phyloP scores from a whole-genome alignment of 1,139 yeast species.

The Saccharomyces hybrid region DNA sequence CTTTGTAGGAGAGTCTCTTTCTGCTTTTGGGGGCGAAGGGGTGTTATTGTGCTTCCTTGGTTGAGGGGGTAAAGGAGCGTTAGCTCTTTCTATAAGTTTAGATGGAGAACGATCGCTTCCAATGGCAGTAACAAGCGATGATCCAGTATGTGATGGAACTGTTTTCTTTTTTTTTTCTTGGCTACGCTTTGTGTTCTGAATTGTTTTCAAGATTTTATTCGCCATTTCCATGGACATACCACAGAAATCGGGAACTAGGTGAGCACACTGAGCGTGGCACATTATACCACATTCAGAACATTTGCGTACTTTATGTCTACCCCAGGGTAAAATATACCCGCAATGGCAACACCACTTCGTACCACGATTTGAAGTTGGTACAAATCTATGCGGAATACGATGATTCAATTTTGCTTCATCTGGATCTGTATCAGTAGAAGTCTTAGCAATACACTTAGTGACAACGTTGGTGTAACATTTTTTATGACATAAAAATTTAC shows the following conservation, averaged over 20 bases:
- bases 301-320: slow-evolving; percentile 86
- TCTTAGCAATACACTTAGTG: slow-evolving; percentile 88
- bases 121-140: background rate
- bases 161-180: slow-evolving; percentile 22
- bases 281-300: slow-evolving; percentile 92
- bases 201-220: slow-evolving; percentile 75
- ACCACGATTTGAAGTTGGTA: slow-evolving; percentile 81
- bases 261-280: slow-evolving; percentile 90
- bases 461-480: slow-evolving; percentile 91
- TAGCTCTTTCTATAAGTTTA: background rate
- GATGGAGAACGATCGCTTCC: slow-evolving; percentile 2
- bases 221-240: slow-evolving; percentile 99
- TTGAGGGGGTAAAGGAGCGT: slow-evolving; percentile 1
- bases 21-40: background rate
- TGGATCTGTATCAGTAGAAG: slow-evolving; percentile 73
- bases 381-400: slow-evolving; percentile 93
- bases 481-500: slow-evolving; percentile 88
- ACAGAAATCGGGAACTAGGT: slow-evolving; percentile 93
- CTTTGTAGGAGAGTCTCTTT: background rate
- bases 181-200: slow-evolving; percentile 63
- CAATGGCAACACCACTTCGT: slow-evolving; percentile 99
- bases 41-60: slow-evolving; percentile 2
- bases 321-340: slow-evolving; percentile 93
- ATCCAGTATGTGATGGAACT: slow-evolving; percentile 3
- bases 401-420: slow-evolving; percentile 91